Base-by-base conservation (phyloP, 1,139 yeast genomes). In the Eremothecium coryli region DNA sequence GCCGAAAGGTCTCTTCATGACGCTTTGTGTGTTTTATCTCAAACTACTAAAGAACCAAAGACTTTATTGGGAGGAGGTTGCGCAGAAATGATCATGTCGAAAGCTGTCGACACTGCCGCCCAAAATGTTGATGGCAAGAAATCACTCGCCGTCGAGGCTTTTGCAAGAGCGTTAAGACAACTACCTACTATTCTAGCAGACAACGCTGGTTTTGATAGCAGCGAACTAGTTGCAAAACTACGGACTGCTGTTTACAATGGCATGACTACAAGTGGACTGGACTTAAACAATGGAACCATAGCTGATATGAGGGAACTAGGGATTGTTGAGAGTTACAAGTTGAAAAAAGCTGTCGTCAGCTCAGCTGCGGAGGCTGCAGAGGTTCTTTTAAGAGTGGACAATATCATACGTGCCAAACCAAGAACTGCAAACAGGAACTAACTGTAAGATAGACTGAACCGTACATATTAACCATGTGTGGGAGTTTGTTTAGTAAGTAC, bases 11-110 rank as follows among this genome's bases (percentile, higher is more conserved):
- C 98, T 1, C 68, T 90, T 42, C 99, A 93, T 56, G 99, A 90
- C 62, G 98, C 99, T 1, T 69, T 90, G 40, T 84, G 95, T 2
- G 98, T 90, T 10, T 70, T 90, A 39, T 85, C 96, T 1, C 98
- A 93, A 64, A 90, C 98, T 11, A 90, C 96, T 1, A 76, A 70
- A 48, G 95, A 86, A 53, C 82, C 97, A n/a, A 76, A 88, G 58
- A 86, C 96, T 2, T 93, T 93, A 24, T 71, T 90, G 32, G 99
- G 99, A 38, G 99, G 96, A 46, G 99, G 99, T 18, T 88, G 96
- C 57, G 78, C 96, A 4, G 99, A 90, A 62, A 88, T 90, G 95
- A 70, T 85, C 50, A 90, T 90, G 98, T 82, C 96, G 9, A 85
- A 84, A 61, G 96, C 98, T 5, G 97, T 90, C 23, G 98, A 93